Evolutionary conservation across 306 rosid species (phyloP), one percentile per base, ranked within the genome.

Genomic region (Acacia acuminata): DNA sequence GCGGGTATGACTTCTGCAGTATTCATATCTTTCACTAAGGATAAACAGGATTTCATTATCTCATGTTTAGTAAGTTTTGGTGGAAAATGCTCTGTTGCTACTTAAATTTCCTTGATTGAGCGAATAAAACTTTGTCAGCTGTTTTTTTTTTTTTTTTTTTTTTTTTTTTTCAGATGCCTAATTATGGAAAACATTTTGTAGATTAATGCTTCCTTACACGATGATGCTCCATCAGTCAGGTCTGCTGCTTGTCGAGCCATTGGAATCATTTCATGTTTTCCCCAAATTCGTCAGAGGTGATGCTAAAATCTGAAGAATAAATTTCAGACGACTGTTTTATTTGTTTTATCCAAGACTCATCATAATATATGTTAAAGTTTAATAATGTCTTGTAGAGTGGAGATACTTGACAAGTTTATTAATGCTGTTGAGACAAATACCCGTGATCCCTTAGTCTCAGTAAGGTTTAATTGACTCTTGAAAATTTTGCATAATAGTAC

Each of bases 181-280:
- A 67, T 78, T 71, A n/a, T 25, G 64, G 79, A 34, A 58, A 82
- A 81, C 82, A 42, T 77, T 79, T 83, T 83, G 76, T 86, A 96
- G 99, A 85, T 88, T 71, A 82, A 73, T 77, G 94, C 94, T 34
- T 93, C 97, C 24, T 32, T 87, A 30, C 69, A 79, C 20, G 97
- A 92, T 56, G 88, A 87, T 77, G 94, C 86, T 53, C 88, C 99
- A 48, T 88, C 94, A 11, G 99, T 96, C 84, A 91, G 94, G 83
- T 90, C 97, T 84, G 92, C 98, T 88, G 93, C 98, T 69, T 94
- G 99, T 92, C 94, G 99, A 77, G 99, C 99, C 82, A 88, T 94
- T 82, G 99, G 99, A 56, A 86, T 96, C 89, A 88, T 94, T 85
- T 89, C 99, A 65, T 92, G 94, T 86, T 92, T 96, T 88, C 96